Conservation (phyloP, 2,329 filamentous ascomycete genomes). For the Fusarium transvaalense region DNA sequence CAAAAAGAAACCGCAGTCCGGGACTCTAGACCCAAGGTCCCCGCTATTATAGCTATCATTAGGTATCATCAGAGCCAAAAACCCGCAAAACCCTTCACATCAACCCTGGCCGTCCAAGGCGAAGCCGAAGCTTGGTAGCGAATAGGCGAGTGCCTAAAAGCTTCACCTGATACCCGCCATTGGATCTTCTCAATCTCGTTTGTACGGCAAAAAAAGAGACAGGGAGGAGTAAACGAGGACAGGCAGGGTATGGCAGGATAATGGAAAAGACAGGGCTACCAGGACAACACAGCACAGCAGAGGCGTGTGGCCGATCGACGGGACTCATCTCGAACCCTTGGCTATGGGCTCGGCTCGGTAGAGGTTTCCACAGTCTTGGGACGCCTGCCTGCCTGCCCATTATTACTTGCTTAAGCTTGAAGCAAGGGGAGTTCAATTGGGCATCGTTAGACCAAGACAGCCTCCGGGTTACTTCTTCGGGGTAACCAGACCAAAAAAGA, state of each 20-base stretch:
- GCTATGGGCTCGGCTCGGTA: constrained; percentile 5
- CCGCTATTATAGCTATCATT: constrained; percentile 6
- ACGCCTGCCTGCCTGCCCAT: constrained; percentile 10
- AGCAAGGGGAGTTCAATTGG: constrained; percentile 10
- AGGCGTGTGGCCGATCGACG: constrained; percentile 29
- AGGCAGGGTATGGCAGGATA: no score
- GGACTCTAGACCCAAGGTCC: constrained; percentile 34
- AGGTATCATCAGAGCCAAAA: constrained; percentile 27
- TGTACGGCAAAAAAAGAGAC: constrained; percentile 11
- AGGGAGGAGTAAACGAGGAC: constrained; percentile 5
- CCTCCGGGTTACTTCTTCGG: constrained; percentile 5
- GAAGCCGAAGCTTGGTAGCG: constrained; percentile 23
- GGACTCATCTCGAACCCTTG: constrained; percentile 28
- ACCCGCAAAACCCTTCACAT: constrained; percentile 31
- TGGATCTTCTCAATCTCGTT: constrained; percentile 33
- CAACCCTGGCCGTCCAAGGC: constrained; percentile 5
- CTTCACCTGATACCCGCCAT: constrained; percentile 31
- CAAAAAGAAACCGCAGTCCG: constrained; percentile 13
- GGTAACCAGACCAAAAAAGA: neutral
- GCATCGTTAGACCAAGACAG: constrained; percentile 3
- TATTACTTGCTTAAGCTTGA: constrained; percentile 1
- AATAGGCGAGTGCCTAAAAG: constrained; percentile 35
- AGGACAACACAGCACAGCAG: neutral
- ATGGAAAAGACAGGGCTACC: no score
- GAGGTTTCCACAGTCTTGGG: constrained; percentile 23